Evolutionary conservation across 108 stramenopile genomes (phyloP), one percentile per base, ranked within the genome.

Genomic region (Nitzschia palea): DNA sequence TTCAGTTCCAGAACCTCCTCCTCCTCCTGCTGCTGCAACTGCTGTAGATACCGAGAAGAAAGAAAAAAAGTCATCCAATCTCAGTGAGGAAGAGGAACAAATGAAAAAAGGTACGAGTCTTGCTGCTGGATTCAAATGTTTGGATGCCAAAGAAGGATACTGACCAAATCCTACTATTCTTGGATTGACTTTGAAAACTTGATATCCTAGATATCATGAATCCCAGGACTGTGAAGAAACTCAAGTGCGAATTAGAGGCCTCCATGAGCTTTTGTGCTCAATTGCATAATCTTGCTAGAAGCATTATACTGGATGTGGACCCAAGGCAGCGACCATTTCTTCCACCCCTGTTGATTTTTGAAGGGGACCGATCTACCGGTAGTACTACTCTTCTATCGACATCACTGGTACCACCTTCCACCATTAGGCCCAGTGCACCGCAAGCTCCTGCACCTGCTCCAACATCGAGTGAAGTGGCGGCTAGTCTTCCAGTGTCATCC

Each of bases 151-250:
- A 14, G 25, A 3, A 55, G 28, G 30, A 29, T 20, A 32, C 15
- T 55, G 5, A 31, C 15, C 2, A n/a, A 14, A 34, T 35, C 1
- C 17, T n/a, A 3, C 55, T 31, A 17, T 56, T 20, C 28, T n/a
- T 9, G 22, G 0, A 1, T 56, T 1, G 29, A 2, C 20, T 56
- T 3, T 6, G 28, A 1, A 32, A 33, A 32, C 30, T 32, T 48
- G 81, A 52, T 81, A 82, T 25, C 35, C 40, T 14, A 60, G 82
- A 86, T 26, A 80, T 86, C 8, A 85, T 89, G 71, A 88, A 89
- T 68, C 73, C 80, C 8, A 53, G 84, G 35, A 81, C 87, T 3
- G 91, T 80, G 35, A 89, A 89, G 61, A 86, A 86, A 59, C 58
- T 92, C 55, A 77, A 84, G 51, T 14, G 71, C 2, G 88, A 89